These are phyloP conservation scores for Raphanus raphanistrum DNA, from an alignment of 345 rosid species.

Conservation along the genomic window DNA sequence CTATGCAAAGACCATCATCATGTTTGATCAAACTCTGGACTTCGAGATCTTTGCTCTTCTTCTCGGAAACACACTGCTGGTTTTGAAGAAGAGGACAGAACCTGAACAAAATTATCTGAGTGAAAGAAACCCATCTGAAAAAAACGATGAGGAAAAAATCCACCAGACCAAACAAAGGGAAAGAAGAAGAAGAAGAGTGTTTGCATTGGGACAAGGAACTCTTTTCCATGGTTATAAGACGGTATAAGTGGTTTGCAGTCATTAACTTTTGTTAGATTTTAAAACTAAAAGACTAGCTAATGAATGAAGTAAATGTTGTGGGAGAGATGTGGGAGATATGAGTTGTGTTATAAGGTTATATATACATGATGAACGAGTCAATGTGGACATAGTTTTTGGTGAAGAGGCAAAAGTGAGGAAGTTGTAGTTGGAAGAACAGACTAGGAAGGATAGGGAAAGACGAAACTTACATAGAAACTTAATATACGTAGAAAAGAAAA, in stretches of 20 bases:
- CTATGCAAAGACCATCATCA: conserved; percentile 35
- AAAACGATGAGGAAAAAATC: conserved; percentile 30
- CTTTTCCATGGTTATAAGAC: conserved; percentile 38
- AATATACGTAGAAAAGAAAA: too few relatives aligned
- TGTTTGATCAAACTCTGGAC: conserved; percentile 18
- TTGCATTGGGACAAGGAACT: conserved; percentile 19
- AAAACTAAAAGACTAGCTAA: conserved; percentile 10
- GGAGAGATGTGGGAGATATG: conserved; percentile 7
- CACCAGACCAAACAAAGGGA: conserved; percentile 32
- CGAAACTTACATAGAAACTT: conserved; percentile 32
- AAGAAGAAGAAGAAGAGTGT: conserved; percentile 18
- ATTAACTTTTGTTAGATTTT: conserved; percentile 16
- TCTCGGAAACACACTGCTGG: conserved; percentile 29
- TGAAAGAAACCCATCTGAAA: conserved; percentile 28
- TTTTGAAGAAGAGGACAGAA: conserved; percentile 39
- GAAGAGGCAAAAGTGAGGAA: conserved; percentile 38
- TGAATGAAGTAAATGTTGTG: conserved; percentile 15
- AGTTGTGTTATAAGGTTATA: conserved; percentile 7
- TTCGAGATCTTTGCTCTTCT: conserved; percentile 37
- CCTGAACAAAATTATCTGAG: conserved; percentile 42
- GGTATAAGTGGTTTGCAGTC: conserved; percentile 15
- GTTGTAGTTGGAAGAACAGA: conserved; percentile 28
- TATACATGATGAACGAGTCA: conserved; percentile 26
- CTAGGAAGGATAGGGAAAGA: conserved; percentile 7
- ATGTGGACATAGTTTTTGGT: conserved; percentile 5